Conservation (phyloP, 1,284 basidiomycete genomes). For the Ustilago nuda region DNA sequence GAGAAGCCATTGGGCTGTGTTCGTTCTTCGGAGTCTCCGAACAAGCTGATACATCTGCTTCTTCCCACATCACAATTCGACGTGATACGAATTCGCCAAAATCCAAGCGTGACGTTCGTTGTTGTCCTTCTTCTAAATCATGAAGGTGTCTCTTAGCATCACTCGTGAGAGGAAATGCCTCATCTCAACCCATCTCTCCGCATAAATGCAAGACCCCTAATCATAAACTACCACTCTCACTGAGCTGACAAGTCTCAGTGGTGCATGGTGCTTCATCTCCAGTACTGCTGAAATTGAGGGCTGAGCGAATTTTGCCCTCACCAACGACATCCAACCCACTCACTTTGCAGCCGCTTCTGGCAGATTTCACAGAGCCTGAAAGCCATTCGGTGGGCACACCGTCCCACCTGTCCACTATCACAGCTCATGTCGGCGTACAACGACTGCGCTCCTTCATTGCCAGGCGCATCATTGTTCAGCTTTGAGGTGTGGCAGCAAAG, state of each 20-base stretch:
- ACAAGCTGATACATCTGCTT: background rate
- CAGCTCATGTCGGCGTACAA: background rate
- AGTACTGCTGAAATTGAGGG: background rate
- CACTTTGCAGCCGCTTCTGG: background rate
- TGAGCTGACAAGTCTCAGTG: background rate
- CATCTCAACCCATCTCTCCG: background rate
- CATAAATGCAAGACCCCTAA: background rate
- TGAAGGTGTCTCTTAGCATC: background rate
- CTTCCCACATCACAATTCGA: background rate
- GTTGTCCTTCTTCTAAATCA: background rate
- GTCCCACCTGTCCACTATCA: slow-evolving; percentile 1
- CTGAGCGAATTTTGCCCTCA: slow-evolving; percentile 17
- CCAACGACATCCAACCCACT: slow-evolving; percentile 9
- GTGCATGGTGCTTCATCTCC: background rate
- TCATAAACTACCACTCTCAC: background rate
- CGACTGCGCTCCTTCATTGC: background rate
- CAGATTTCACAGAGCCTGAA: slow-evolving; percentile 1
- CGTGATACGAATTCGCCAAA: background rate
- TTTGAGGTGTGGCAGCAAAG: background rate
- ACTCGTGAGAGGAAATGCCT: background rate
- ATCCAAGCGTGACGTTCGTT: background rate
- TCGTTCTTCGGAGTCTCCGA: background rate
- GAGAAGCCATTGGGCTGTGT: background rate
- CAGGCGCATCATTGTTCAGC: background rate
- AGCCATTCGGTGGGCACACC: slow-evolving; percentile 2